Evolutionary conservation across 176 grass and related monocot genomes (phyloP).

Genomic region (Lolium rigidum): DNA sequence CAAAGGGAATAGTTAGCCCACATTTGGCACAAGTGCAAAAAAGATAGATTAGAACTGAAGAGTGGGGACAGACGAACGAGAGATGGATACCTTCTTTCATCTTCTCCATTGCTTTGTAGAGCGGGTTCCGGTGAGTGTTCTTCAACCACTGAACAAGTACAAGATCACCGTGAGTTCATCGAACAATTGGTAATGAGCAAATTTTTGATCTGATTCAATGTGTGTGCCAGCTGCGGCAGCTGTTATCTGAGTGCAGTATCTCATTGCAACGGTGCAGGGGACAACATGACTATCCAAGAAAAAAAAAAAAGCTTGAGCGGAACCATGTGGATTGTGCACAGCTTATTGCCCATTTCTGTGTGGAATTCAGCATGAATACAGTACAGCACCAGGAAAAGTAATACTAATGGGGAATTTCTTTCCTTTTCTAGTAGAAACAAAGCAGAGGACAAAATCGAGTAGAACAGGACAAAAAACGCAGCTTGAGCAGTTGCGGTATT

Average conservation of each 20-base stretch:
- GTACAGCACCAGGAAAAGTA: not conserved
- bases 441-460: not conserved
- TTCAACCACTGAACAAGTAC: constrained; percentile 78
- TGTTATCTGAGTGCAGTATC: no score
- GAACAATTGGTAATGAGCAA: not conserved
- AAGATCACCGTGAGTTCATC: not conserved
- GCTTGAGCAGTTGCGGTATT: not conserved
- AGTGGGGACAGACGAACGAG: not conserved
- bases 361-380: not conserved
- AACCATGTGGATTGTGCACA: not conserved
- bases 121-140: constrained; percentile 86
- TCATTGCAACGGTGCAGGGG: not conserved
- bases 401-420: not conserved
- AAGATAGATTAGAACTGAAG: not conserved
- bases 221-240: not conserved
- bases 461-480: not conserved
- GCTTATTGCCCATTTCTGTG: not conserved
- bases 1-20: not conserved
- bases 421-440: not conserved
- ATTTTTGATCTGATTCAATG: not conserved
- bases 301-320: not conserved
- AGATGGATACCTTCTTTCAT: constrained; percentile 88
- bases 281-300: not conserved
- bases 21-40: not conserved
- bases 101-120: constrained; percentile 88